A percentile compares a stretch with the other conserved stretches of the same genome.
These are phyloP conservation scores for Achaetomiella virescens DNA, from an alignment of 495 filamentous ascomycete genomes.

Conservation along the genomic window DNA sequence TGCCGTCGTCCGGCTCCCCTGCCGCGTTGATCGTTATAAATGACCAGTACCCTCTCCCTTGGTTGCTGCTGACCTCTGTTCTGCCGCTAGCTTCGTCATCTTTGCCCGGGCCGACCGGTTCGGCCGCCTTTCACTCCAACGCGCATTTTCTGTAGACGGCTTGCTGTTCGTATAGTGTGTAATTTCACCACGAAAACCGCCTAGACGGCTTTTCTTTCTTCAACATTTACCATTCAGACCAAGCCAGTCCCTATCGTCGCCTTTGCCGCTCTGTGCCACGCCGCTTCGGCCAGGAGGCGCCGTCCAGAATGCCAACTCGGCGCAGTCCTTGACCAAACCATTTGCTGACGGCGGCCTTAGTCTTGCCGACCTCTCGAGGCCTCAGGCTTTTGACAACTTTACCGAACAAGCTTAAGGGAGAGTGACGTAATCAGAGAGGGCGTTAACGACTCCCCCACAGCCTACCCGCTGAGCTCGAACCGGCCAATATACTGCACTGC, in stretches of 20 bases:
- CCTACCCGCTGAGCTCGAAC: no score
- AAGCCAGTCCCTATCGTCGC: conserved; percentile 18
- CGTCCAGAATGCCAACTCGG: conserved; percentile 50
- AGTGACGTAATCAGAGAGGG: not conserved
- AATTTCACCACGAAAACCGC: conserved; percentile 15
- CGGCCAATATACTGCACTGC: no score
- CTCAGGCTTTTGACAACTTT: conserved; percentile 50
- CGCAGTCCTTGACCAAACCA: conserved; percentile 37
- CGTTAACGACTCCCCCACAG: no score
- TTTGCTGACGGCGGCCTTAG: conserved; percentile 47
- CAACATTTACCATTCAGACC: conserved; percentile 17
- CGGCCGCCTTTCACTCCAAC: conserved; percentile 15
- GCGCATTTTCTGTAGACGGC: conserved; percentile 6
- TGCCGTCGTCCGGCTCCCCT: not conserved
- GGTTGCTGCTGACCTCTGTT: not conserved
- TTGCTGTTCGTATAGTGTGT: conserved; percentile 8
- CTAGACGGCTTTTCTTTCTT: conserved; percentile 16
- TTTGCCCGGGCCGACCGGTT: conserved; percentile 26
- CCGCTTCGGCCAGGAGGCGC: conserved; percentile 52
- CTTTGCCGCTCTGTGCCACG: conserved; percentile 40
- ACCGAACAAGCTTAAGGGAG: conserved; percentile 32
- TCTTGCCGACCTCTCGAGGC: conserved; percentile 47
- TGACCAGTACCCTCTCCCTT: not conserved
- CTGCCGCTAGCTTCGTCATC: conserved; percentile 9
- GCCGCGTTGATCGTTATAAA: not conserved